Evolutionary conservation across 2,329 filamentous ascomycete genomes (phyloP).

Genomic region (Epichloe coenophiala): DNA sequence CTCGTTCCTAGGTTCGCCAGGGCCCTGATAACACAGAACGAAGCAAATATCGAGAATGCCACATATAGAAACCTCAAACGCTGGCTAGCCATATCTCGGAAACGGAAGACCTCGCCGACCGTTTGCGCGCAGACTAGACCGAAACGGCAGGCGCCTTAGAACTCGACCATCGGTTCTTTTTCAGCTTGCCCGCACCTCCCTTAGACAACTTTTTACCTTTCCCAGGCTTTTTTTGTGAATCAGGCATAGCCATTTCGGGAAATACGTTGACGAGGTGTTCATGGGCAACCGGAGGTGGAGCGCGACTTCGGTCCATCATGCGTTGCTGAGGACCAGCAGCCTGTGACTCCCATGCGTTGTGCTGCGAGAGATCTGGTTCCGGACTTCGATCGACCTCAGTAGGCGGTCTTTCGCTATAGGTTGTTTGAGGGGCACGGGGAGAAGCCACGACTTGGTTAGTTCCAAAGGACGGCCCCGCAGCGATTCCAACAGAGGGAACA

Average conservation of each 20-base stretch:
- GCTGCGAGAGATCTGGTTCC: not conserved
- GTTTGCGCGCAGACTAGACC: not conserved
- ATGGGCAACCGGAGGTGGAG: constrained; percentile 5
- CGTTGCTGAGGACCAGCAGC: constrained; percentile 3
- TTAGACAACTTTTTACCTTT: constrained; percentile 20
- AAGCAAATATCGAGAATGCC: not conserved
- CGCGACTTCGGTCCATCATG: constrained; percentile 3
- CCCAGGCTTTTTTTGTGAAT: constrained; percentile 7
- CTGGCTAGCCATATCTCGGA: not conserved
- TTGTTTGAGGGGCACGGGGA: not conserved
- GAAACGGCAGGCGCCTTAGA: constrained; percentile 10
- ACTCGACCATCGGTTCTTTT: constrained; percentile 13
- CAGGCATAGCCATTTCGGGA: constrained; percentile 10
- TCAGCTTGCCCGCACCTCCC: constrained; percentile 10
- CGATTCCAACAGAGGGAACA: not conserved
- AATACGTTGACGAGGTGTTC: constrained; percentile 13
- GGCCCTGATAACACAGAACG: not conserved
- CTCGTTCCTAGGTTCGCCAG: too few species aligned
- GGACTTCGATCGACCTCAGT: not conserved
- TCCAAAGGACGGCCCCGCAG: not conserved
- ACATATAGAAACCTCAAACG: not conserved
- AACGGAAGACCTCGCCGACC: not conserved
- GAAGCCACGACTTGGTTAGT: not conserved
- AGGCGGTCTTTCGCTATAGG: not conserved
- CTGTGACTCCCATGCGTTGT: constrained; percentile 12